Evolutionary conservation across 345 rosid genomes (phyloP).

Genomic region (Citrus trifoliata): DNA sequence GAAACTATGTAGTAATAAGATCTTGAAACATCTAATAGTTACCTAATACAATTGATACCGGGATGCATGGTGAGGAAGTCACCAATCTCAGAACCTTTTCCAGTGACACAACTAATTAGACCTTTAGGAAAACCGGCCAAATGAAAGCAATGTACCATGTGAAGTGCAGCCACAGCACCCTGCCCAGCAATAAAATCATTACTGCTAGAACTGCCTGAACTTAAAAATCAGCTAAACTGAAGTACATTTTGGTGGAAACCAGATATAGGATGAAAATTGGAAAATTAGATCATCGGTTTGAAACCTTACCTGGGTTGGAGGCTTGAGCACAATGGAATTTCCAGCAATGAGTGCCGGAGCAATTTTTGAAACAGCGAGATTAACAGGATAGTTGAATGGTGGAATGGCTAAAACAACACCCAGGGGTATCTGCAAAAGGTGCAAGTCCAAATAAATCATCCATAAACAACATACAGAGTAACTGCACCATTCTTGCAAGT

Average conservation of each 20-base stretch:
- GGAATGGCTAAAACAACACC: constrained; percentile 95
- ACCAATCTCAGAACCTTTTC: constrained; percentile 97
- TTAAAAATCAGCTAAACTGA: background rate
- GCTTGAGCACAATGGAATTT: constrained; percentile 94
- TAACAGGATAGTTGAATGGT: constrained; percentile 96
- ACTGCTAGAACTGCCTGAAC: background rate
- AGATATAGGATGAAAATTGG: background rate
- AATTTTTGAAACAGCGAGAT: constrained; percentile 91
- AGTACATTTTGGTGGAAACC: background rate
- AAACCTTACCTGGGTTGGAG: constrained; percentile 82
- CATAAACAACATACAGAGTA: background rate
- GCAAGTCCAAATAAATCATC: constrained; percentile 3
- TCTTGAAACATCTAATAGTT: background rate
- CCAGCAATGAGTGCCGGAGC: constrained; percentile 95
- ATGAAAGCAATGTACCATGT: constrained; percentile 98
- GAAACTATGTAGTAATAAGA: background rate
- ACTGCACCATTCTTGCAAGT: background rate
- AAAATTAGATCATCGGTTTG: background rate
- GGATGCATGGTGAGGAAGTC: constrained; percentile 99
- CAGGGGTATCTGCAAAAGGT: constrained; percentile 55
- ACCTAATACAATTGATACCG: constrained; percentile 95
- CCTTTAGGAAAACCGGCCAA: constrained; percentile 94
- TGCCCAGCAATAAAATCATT: constrained; percentile 17
- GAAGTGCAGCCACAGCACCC: constrained; percentile 94
- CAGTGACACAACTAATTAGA: constrained; percentile 84